phyloP scores from a whole-genome alignment of 2,329 filamentous ascomycete genomes.

The Pseudogymnoascus sp. region DNA sequence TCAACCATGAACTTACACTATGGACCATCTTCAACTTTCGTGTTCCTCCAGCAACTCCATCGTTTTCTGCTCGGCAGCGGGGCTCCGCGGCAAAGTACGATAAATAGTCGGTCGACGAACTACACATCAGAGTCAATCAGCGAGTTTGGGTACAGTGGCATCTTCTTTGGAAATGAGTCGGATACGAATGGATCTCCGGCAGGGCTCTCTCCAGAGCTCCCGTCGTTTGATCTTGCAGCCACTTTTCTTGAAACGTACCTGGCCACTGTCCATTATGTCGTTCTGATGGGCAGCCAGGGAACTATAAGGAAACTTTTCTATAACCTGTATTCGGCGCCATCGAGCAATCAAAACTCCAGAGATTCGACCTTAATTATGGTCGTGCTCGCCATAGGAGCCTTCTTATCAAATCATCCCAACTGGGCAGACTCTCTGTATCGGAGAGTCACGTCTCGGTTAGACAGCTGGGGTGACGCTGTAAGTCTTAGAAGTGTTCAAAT shows the following conservation, averaged over 20 bases:
- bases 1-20: constrained; percentile 12
- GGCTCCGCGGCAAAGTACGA: constrained; percentile 2
- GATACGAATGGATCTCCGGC: background rate
- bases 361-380: constrained; percentile 8
- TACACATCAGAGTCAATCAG: constrained; percentile 11
- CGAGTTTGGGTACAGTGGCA: constrained; percentile 12
- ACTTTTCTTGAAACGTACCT: constrained; percentile 9
- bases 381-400: constrained; percentile 13
- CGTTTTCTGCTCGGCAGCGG: constrained; percentile 1
- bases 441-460: background rate
- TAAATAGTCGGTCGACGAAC: background rate
- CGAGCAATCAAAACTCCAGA: background rate
- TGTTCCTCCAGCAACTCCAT: constrained; percentile 14
- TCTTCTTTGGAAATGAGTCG: constrained; percentile 13
- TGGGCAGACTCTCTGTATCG: constrained; percentile 10
- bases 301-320: constrained; percentile 8
- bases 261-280: constrained; percentile 1
- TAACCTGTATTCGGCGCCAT: background rate
- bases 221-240: constrained; percentile 7
- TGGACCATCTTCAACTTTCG: constrained; percentile 12
- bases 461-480: constrained; percentile 3
- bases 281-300: background rate
- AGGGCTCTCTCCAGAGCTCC: background rate
- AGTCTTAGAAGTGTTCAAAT: constrained; percentile 10
- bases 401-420: background rate